Evolutionary conservation across 495 filamentous ascomycete genomes (phyloP).

Genomic region (Annulohypoxylon stygium): DNA sequence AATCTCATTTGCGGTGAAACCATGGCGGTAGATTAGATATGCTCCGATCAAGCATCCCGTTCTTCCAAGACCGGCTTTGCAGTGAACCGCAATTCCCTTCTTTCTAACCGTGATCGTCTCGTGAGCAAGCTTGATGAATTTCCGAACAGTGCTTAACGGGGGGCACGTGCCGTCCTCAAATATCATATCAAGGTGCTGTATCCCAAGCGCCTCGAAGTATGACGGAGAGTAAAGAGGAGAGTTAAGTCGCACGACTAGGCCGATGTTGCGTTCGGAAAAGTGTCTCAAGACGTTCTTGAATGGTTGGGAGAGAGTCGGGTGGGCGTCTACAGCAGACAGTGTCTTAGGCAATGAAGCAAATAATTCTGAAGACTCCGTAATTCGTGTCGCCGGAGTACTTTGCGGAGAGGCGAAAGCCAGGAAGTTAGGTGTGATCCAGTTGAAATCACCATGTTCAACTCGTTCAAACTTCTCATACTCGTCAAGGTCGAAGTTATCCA

Average conservation of each 20-base stretch:
- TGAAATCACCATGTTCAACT: conserved; percentile 99
- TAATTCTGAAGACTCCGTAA: conserved; percentile 75
- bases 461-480: conserved; percentile 97
- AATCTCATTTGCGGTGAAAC: conserved; percentile 98
- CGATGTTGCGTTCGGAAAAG: conserved; percentile 86
- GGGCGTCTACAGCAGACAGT: conserved; percentile 71
- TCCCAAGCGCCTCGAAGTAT: conserved; percentile 94
- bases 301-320: conserved; percentile 75
- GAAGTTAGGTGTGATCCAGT: conserved; percentile 96
- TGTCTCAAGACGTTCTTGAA: conserved; percentile 97
- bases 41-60: conserved; percentile 97
- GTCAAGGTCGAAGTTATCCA: conserved; percentile 92
- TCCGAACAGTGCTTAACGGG: conserved; percentile 82
- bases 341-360: conserved; percentile 79
- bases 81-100: conserved; percentile 94
- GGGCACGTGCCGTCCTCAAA: conserved; percentile 99
- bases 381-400: conserved; percentile 76
- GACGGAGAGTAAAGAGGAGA: conserved; percentile 94
- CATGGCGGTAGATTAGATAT: conserved; percentile 96
- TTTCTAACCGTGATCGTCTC: conserved; percentile 90
- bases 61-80: conserved; percentile 96
- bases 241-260: conserved; percentile 94
- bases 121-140: conserved; percentile 95
- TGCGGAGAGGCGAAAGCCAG: conserved; percentile 97
- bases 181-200: conserved; percentile 98